These are phyloP conservation scores for Glycine soja DNA, from an alignment of 306 rosid genomes.

Conservation along the genomic window DNA sequence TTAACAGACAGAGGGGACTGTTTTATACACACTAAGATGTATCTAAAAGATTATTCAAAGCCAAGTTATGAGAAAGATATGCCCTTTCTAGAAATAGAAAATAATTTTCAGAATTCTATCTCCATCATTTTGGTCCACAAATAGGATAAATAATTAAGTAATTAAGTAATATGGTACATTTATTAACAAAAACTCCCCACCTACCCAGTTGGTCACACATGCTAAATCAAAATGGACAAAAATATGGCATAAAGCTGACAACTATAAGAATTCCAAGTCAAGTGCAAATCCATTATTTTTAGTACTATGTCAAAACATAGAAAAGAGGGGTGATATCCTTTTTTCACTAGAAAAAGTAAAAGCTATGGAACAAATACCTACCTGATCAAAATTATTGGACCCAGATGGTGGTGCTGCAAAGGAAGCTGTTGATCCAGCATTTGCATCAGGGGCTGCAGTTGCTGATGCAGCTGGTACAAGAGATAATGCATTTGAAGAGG, in stretches of 20 bases:
- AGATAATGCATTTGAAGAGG: slow-evolving; percentile 73
- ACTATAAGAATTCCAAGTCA: slow-evolving; percentile 18
- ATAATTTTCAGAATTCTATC: slow-evolving; percentile 25
- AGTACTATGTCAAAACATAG: slow-evolving; percentile 18
- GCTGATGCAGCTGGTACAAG: slow-evolving; percentile 67
- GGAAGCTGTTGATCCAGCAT: slow-evolving; percentile 57
- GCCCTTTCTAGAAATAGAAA: slow-evolving; percentile 12
- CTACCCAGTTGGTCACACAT: slow-evolving; percentile 12
- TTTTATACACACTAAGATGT: slow-evolving; percentile 10
- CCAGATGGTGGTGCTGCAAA: slow-evolving; percentile 56
- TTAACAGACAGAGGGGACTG: background rate
- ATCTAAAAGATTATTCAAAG: slow-evolving; percentile 27
- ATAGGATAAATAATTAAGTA: too few species aligned
- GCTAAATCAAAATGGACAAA: slow-evolving; percentile 24
- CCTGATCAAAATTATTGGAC: slow-evolving; percentile 69
- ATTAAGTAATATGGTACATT: background rate
- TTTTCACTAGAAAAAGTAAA: background rate
- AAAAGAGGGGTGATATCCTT: background rate
- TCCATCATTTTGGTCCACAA: background rate
- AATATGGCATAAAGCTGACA: slow-evolving; percentile 4
- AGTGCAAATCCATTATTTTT: slow-evolving; percentile 3
- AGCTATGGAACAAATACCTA: slow-evolving; percentile 40
- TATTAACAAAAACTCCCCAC: slow-evolving; percentile 24
- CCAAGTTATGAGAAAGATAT: slow-evolving; percentile 11
- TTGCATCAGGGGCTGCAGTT: slow-evolving; percentile 56